Conservation (phyloP, 768 basidiomycete species). For the Suillus subalutaceus region DNA sequence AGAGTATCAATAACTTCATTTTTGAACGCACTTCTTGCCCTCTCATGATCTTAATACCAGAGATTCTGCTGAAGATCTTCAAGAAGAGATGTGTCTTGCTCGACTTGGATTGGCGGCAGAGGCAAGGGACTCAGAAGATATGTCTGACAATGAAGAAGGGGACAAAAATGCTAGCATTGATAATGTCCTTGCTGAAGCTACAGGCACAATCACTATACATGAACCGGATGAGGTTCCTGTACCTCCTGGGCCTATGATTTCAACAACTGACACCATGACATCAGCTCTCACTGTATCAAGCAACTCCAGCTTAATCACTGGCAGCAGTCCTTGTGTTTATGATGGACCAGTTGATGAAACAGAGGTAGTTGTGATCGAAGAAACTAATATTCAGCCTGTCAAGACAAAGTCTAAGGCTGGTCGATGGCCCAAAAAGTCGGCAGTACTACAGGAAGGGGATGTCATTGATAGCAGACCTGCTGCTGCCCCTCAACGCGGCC, state of each 20-base stretch:
- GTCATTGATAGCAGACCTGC: too few species aligned
- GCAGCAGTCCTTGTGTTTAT: background rate
- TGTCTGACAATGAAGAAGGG: background rate
- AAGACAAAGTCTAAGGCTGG: background rate
- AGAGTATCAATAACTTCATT: slow-evolving; percentile 1
- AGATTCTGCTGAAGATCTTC: background rate
- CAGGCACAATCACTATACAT: background rate
- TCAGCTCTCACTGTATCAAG: background rate
- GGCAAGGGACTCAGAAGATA: background rate
- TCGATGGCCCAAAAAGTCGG: background rate
- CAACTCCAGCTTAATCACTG: background rate
- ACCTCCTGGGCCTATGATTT: background rate
- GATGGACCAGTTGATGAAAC: background rate
- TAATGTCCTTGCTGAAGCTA: background rate
- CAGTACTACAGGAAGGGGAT: too few species aligned
- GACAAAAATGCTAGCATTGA: background rate
- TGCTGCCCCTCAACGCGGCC: too few species aligned
- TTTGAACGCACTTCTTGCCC: background rate
- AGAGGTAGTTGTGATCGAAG: background rate
- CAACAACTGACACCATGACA: background rate
- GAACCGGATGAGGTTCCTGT: background rate
- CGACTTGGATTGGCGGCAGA: background rate
- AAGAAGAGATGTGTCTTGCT: background rate
- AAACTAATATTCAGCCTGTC: background rate
- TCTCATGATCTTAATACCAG: background rate